Evolutionary conservation across 2,329 filamentous ascomycete genomes (phyloP), one percentile per base, ranked within the genome.

Genomic region (Alternaria brassicae): DNA sequence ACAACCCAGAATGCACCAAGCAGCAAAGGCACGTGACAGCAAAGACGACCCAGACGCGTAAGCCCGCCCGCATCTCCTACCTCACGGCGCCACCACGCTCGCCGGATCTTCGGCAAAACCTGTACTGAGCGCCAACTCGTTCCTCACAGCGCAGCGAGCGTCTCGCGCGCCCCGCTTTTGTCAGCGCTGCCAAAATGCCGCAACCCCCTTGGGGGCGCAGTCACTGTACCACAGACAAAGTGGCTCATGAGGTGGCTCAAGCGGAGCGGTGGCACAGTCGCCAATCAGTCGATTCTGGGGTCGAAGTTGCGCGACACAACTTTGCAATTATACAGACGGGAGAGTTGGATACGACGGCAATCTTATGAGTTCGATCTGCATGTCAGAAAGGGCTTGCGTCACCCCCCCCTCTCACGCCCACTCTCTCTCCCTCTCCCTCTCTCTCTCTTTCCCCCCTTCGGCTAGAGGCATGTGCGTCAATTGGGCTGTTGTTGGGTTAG

Each of bases 201-300:
- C 53, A 30, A 15, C 27, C 25, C n/a, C 19, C 60, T n/a, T n/a
- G n/a, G 56, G 52, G 56, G 51, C 60, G 60, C 60, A 62, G 60
- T 59, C 13, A 56, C 56, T 62, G 51, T 48, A 62, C 59, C 56
- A 56, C 59, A 13, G 32, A 13, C 12, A 51, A 53, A 53, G 56
- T 60, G 57, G 39, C 44, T 45, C 51, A 56, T 37, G 44, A 27
- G 4, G 56, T 56, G 56, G 56, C 52, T 59, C 52, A 56, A 49
- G n/a, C 51, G 30, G 23, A 41, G 15, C 12, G 3, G 56, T 62
- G 60, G 60, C 60, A 51, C 56, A 60, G 53, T 60, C 51, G 47
- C 55, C 51, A 58, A 58, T 54, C 36, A 42, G 36, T 32, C 27
- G 34, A 23, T 19, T n/a, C 17, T 47, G 15, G 19, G 17, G 32